Conservation (phyloP, 2,329 filamentous ascomycete species). For the Fusarium denticulatum region DNA sequence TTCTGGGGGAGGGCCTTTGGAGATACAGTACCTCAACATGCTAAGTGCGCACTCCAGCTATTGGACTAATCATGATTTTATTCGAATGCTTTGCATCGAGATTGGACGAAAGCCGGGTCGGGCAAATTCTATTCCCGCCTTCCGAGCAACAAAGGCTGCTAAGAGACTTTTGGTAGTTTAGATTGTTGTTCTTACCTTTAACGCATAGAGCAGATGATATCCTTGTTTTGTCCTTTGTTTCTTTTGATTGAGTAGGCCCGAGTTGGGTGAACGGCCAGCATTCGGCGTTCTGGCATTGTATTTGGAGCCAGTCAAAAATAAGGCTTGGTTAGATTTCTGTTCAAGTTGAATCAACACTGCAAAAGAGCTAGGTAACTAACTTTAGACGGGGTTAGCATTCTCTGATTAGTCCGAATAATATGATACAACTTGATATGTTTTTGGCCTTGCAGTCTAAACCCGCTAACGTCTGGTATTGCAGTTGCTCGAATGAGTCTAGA, state of each 20-base stretch:
- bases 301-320: background rate
- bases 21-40: slow-evolving; percentile 98
- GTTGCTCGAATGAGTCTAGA: slow-evolving; percentile 30
- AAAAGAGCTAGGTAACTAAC: background rate
- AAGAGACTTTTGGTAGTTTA: slow-evolving; percentile 50
- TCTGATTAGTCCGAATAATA: slow-evolving; percentile 16
- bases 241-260: slow-evolving; percentile 1
- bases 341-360: background rate
- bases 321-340: slow-evolving; percentile 3
- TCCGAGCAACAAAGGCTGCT: slow-evolving; percentile 66
- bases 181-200: background rate
- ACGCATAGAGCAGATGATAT: background rate
- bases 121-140: slow-evolving; percentile 63
- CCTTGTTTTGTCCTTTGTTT: background rate
- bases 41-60: slow-evolving; percentile 94
- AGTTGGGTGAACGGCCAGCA: background rate
- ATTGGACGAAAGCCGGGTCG: slow-evolving; percentile 79
- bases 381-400: background rate
- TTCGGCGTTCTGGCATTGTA: background rate
- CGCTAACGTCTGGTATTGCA: background rate
- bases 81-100: slow-evolving; percentile 90
- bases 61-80: slow-evolving; percentile 87
- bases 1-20: slow-evolving; percentile 85
- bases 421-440: slow-evolving; percentile 15
- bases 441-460: background rate